A percentile compares a stretch with the other conserved stretches of the same genome.
These are phyloP conservation scores for Rhodomyrtus tomentosa DNA, from an alignment of 345 rosid genomes.

Conservation along the genomic window DNA sequence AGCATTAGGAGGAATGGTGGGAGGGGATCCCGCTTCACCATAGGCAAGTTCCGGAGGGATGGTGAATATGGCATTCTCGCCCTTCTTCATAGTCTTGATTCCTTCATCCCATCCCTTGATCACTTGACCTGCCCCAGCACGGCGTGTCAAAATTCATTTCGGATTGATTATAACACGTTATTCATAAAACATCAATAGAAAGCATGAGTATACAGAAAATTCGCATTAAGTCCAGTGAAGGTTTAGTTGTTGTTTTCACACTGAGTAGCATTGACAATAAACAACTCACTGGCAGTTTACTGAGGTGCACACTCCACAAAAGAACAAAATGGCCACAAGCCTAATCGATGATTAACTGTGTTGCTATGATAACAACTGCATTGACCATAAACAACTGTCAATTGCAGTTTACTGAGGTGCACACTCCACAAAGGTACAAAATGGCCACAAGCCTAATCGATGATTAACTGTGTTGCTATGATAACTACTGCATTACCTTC, in stretches of 20 bases:
- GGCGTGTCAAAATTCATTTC: neutral
- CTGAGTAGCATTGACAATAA: neutral
- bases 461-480: neutral
- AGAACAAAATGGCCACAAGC: constrained; percentile 28
- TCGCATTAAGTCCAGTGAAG: neutral
- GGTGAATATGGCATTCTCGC: constrained; percentile 80
- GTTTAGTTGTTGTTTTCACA: neutral
- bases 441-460: constrained; percentile 32
- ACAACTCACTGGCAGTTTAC: neutral
- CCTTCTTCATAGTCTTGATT: constrained; percentile 93
- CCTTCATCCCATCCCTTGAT: constrained; percentile 98
- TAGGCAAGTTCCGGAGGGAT: constrained; percentile 80
- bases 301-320: constrained; percentile 7
- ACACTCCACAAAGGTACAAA: constrained; percentile 15
- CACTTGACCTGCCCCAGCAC: constrained; percentile 47
- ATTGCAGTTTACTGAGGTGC: neutral
- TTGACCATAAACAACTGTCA: neutral
- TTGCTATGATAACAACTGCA: neutral
- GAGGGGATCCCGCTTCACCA: constrained; percentile 82
- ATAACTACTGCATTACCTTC: neutral
- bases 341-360: constrained; percentile 3
- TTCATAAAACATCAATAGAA: constrained; percentile 21
- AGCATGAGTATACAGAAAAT: neutral
- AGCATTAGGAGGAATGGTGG: constrained; percentile 77
- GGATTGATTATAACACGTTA: neutral